Evolutionary conservation across 768 basidiomycete genomes (phyloP).

Genomic region (Russula brevipes): DNA sequence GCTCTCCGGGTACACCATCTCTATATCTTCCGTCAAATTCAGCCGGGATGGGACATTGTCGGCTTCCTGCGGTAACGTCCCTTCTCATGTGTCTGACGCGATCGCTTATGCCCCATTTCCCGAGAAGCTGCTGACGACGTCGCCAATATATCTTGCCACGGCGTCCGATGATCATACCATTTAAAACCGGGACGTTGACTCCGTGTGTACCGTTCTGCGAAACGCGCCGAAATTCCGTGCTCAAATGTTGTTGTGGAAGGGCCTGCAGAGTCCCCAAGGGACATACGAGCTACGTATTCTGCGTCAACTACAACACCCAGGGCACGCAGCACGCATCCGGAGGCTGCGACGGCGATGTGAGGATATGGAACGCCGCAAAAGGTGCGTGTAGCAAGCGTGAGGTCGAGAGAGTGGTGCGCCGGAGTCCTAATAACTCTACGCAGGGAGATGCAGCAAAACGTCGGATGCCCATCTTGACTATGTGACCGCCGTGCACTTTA

Average conservation of each 20-base stretch:
- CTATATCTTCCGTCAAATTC: slow-evolving; percentile 87
- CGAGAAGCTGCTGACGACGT: slow-evolving; percentile 63
- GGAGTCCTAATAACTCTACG: neutral
- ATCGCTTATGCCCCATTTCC: neutral
- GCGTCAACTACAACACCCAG: slow-evolving; percentile 84
- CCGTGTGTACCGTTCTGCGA: slow-evolving; percentile 41
- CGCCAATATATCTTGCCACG: slow-evolving; percentile 79
- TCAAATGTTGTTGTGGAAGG: slow-evolving; percentile 38
- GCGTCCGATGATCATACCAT: slow-evolving; percentile 91
- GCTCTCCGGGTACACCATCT: slow-evolving; percentile 71
- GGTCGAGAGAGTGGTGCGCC: neutral
- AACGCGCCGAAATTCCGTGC: neutral
- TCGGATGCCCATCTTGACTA: slow-evolving; percentile 92
- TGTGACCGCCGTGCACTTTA: slow-evolving; percentile 92
- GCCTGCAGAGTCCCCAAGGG: slow-evolving; percentile 66
- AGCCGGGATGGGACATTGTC: slow-evolving; percentile 81
- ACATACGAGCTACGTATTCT: slow-evolving; percentile 86
- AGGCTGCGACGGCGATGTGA: slow-evolving; percentile 86
- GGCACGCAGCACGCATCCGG: slow-evolving; percentile 90
- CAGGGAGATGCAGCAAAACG: slow-evolving; percentile 69
- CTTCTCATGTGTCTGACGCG: neutral
- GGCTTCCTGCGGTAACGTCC: slow-evolving; percentile 74
- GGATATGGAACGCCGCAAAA: slow-evolving; percentile 85
- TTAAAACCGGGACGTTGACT: slow-evolving; percentile 83
- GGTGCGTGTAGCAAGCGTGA: slow-evolving; percentile 42